Base-by-base conservation (phyloP, 2,329 filamentous ascomycete species). In the Ceratocystis albifundus region DNA sequence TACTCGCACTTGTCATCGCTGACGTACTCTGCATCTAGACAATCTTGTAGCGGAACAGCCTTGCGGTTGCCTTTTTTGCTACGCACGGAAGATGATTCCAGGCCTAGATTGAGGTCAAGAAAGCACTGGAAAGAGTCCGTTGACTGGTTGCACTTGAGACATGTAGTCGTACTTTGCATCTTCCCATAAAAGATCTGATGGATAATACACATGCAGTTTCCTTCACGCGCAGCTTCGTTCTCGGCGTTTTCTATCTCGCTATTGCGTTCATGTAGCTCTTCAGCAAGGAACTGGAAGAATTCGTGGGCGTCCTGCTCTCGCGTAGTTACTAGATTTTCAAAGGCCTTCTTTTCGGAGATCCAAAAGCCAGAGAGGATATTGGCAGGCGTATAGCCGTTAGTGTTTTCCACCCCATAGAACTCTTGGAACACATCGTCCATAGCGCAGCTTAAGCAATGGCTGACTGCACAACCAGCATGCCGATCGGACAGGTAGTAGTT, bases 221-320 rank as follows among this genome's bases (percentile, higher is more conserved):
- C 82, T 72, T 84, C 82, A 69, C 80, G 83, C 69, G 78, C 82
- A 63, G 74, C 82, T 36, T 82, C 82, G 71, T 79, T 82, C 72
- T 85, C 87, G 17, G 8, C 17, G 48, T 83, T 82, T 20, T 68
- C 66, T 22, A 61, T 36, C 70, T 89, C 86, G 15, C 86, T 86
- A 71, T 92, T 94, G 50, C 90, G 83, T 72, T 88, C 85, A 73
- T 96, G 93, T 17, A 99, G 81, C 71, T 94, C 89, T 77, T 96
- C 93, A 45, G 95, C 88, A 44, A 97, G 83, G 73, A 96, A 96
- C 74, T 96, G 91, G 75, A 96, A 95, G 76, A 96, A 97, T 74
- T 97, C 93, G 73, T 97, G 93, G 0, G 93, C 93, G 73, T 97
- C 93, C 77, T 97, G 93, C 76, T 97, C 93, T 72, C 92, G 90